A percentile compares a stretch with the other conserved stretches of the same genome.
Evolutionary conservation across 2,329 filamentous ascomycete species (phyloP).

Genomic region (Alternaria atra): DNA sequence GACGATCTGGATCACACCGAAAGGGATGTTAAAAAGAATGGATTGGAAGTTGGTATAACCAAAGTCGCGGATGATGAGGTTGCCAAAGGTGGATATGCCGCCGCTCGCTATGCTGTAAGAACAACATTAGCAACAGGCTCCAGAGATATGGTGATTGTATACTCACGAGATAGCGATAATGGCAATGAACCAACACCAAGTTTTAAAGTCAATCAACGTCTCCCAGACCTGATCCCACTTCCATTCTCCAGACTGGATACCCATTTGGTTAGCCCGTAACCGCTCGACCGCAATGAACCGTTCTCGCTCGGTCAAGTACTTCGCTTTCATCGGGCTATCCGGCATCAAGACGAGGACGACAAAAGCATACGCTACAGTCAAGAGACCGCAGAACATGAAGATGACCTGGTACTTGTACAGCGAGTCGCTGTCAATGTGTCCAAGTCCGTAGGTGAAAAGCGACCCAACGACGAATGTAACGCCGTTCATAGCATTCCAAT

Average conservation of each 20-base stretch:
- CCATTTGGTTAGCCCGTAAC: constrained; percentile 47
- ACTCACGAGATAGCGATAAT: constrained; percentile 51
- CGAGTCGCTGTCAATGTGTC: constrained; percentile 59
- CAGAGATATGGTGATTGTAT: constrained; percentile 44
- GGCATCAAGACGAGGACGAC: constrained; percentile 55
- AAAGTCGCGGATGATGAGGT: constrained; percentile 65
- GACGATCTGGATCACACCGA: constrained; percentile 61
- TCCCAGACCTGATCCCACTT: constrained; percentile 69
- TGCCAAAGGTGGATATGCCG: constrained; percentile 67
- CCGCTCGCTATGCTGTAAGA: constrained; percentile 64
- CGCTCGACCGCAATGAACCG: constrained; percentile 30
- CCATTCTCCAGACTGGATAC: constrained; percentile 76
- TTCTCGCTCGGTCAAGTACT: constrained; percentile 30
- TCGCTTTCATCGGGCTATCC: constrained; percentile 53
- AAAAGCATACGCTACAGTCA: constrained; percentile 56
- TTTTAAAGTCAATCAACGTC: constrained; percentile 35
- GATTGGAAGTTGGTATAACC: constrained; percentile 65
- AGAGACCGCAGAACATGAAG: constrained; percentile 57
- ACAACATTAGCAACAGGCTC: background rate
- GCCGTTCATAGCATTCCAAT: constrained; percentile 70
- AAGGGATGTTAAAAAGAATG: constrained; percentile 67
- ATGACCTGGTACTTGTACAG: constrained; percentile 57
- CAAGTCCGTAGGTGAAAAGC: constrained; percentile 66
- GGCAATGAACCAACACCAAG: constrained; percentile 63
- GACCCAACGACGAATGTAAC: constrained; percentile 65